Base-by-base conservation (phyloP, 1,284 basidiomycete genomes). In the Ustilago bromivora region DNA sequence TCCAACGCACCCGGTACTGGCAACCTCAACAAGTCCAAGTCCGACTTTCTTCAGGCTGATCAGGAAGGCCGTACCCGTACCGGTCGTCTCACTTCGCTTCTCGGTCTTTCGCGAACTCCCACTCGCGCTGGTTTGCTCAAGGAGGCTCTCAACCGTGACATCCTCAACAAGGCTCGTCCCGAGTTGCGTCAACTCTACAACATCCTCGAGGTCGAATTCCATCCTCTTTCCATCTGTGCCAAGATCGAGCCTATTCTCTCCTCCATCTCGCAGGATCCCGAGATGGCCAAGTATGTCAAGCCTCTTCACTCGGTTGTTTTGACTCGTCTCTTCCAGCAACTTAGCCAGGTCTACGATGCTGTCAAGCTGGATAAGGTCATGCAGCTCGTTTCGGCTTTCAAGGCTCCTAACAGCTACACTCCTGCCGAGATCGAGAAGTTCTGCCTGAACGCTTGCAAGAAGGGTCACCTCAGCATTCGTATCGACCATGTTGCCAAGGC, bases 151-250 rank as follows among this genome's bases (percentile, higher is more conserved):
- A 67, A 86, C 93, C 91, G 94, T 71, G 93, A 95, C 86, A 92
- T 93, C 57, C 90, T 98, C 78, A 94, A 92, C 85, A 90, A 88
- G 67, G 89, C 95, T 59, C 92, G 93, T 0, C 92, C 94, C 2
- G 88, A 90, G 57, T 89, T 98, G 82, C 93, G 93, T 84, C 88
- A 91, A 43, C 90, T 99, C 43, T 98, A 98, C 89, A 90, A 92
- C 84, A 91, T 96, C 63, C 91, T 99, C 81, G 95, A 98, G 88
- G 92, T 93, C 66, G 93, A 95, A 46, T 98, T 99, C 87, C 95
- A 98, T 86, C 97, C 97, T 1, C 90, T 98, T 71, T 92, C 91
- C 0, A 92, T 98, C 66, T 95, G 94, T 87, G 88, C 90, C 15
- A 90, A 91, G 81, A 92, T 96, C 59, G 92, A 94, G 13, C 95